Evolutionary conservation across 2,329 filamentous ascomycete species (phyloP).

Genomic region (Sclerotiophoma versabilis): DNA sequence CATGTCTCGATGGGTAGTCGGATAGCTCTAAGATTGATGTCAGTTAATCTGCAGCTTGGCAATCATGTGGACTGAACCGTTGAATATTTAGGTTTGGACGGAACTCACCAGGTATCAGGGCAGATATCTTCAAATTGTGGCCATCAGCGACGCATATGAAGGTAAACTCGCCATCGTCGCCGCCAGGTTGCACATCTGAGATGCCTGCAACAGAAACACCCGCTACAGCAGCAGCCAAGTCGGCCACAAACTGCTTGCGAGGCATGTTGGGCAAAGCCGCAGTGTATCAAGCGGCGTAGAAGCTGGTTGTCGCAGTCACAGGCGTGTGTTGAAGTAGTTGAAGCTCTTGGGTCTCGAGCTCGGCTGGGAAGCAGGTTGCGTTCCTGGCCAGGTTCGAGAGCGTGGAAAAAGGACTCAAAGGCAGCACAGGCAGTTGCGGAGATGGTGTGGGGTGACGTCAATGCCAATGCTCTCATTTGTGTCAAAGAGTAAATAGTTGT

Average conservation of each 20-base stretch:
- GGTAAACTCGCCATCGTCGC: slow-evolving; percentile 75
- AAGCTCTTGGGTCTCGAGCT: slow-evolving; percentile 1
- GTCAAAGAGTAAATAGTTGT: slow-evolving; percentile 6
- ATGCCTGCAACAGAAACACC: slow-evolving; percentile 58
- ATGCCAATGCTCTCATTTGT: slow-evolving; percentile 1
- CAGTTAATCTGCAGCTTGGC: slow-evolving; percentile 1
- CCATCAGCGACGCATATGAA: slow-evolving; percentile 57
- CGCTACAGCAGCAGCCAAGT: slow-evolving; percentile 57
- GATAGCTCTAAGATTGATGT: slow-evolving; percentile 57
- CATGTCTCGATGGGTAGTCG: slow-evolving; percentile 66
- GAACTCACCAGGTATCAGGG: slow-evolving; percentile 40
- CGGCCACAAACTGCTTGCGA: slow-evolving; percentile 68
- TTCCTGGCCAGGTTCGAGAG: neutral
- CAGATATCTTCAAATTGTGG: slow-evolving; percentile 49
- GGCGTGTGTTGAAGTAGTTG: neutral
- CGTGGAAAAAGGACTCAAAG: neutral
- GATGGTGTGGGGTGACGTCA: slow-evolving; percentile 13
- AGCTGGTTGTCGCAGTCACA: neutral
- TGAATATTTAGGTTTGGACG: neutral
- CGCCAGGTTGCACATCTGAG: slow-evolving; percentile 63
- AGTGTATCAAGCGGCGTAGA: neutral
- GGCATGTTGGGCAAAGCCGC: slow-evolving; percentile 61
- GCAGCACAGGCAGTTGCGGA: neutral
- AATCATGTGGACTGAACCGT: too few relatives aligned
- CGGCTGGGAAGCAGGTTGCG: neutral